Conservation (phyloP, 306 rosid species). For the Rosa rugosa region DNA sequence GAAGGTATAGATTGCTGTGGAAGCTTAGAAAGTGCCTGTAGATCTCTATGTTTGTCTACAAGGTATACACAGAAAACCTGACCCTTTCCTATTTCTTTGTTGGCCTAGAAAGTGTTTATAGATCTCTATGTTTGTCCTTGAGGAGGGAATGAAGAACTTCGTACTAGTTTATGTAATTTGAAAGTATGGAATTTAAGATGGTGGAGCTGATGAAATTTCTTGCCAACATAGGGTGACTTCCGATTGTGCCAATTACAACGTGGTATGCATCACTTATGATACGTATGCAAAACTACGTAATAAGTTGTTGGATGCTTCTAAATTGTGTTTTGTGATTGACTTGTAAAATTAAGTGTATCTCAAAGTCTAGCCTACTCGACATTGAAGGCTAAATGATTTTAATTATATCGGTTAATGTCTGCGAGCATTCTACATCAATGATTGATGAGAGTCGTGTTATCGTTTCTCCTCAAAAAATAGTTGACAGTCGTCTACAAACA, state of each 20-base stretch:
- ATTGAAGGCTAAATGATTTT: neutral
- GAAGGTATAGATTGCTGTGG: neutral
- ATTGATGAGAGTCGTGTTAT: neutral
- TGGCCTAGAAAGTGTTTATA: neutral
- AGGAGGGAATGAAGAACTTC: neutral
- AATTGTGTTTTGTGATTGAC: neutral
- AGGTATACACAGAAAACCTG: neutral
- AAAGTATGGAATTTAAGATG: neutral
- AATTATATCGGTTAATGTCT: neutral
- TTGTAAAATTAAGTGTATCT: neutral
- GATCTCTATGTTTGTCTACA: too few species aligned
- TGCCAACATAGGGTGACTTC: neutral
- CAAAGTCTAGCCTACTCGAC: neutral
- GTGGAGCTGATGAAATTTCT: constrained; percentile 7
- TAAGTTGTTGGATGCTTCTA: neutral
- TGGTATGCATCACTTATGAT: neutral
- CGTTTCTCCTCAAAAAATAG: too few species aligned
- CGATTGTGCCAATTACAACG: neutral
- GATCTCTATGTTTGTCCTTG: neutral
- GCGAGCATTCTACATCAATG: neutral
- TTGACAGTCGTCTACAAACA: neutral
- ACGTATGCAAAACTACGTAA: constrained; percentile 1
- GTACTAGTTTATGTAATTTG: neutral
- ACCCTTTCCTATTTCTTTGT: neutral
- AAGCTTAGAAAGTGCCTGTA: neutral